Evolutionary conservation across 2,329 filamentous ascomycete genomes (phyloP).

Genomic region (Colletotrichum liriopes): DNA sequence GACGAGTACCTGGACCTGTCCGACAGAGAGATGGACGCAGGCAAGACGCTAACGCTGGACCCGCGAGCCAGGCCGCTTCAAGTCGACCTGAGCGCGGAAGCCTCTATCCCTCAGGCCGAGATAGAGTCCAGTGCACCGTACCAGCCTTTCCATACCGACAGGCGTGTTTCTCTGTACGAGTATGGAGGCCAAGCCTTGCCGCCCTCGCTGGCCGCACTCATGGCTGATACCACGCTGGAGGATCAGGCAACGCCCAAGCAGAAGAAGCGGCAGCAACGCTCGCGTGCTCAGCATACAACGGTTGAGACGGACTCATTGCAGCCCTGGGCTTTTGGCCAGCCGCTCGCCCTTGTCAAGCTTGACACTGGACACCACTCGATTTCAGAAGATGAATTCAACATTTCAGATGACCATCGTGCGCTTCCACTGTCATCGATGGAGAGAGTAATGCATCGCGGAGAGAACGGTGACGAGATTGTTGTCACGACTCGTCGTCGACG

Average conservation of each 20-base stretch:
- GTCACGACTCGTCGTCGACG: conserved; percentile 83
- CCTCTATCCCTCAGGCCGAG: conserved; percentile 82
- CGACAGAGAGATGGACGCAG: conserved; percentile 68
- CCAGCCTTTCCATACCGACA: conserved; percentile 95
- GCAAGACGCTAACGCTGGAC: conserved; percentile 68
- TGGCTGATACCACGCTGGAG: conserved; percentile 60
- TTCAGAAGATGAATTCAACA: conserved; percentile 68
- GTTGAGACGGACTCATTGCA: conserved; percentile 28
- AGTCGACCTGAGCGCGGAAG: conserved; percentile 68
- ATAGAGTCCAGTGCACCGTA: conserved; percentile 97
- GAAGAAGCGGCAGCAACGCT: conserved; percentile 55
- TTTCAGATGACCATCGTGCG: conserved; percentile 70
- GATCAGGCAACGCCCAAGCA: conserved; percentile 55
- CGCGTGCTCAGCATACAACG: conserved; percentile 40
- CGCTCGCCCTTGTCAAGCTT: conserved; percentile 65
- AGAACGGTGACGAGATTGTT: conserved; percentile 82
- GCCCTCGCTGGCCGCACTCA: conserved; percentile 56
- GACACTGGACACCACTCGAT: conserved; percentile 65
- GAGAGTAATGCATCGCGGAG: conserved; percentile 71
- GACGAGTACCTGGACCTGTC: conserved; percentile 70
- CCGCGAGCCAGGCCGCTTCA: conserved; percentile 56
- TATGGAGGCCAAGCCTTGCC: conserved; percentile 60
- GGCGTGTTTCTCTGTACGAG: conserved; percentile 83
- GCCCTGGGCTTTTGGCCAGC: conserved; percentile 74
- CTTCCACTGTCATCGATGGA: conserved; percentile 77